Evolutionary conservation across 1,139 yeast species (phyloP).

Genomic region (Protomyces lactucae-debilis): DNA sequence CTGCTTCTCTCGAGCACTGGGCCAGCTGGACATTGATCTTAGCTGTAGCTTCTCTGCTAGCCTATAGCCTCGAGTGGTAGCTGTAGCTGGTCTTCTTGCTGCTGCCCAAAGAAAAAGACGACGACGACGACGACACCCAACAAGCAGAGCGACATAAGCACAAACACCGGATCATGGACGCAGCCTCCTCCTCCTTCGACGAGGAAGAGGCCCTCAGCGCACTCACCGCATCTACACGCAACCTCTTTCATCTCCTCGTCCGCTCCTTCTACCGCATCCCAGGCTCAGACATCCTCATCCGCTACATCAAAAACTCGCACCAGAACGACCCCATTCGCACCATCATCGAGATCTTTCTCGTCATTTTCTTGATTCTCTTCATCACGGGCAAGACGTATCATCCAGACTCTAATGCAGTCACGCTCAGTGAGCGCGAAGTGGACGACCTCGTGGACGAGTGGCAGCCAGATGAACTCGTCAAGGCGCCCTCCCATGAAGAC

Average conservation of each 20-base stretch:
- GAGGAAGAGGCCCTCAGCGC: constrained; percentile 20
- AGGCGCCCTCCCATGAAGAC: constrained; percentile 51
- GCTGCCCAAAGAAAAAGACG: too few relatives aligned
- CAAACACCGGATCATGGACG: too few relatives aligned
- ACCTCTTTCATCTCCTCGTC: constrained; percentile 6
- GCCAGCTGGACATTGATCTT: background rate
- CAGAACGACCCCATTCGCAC: constrained; percentile 93
- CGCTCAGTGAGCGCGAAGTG: constrained; percentile 60
- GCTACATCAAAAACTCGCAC: constrained; percentile 82
- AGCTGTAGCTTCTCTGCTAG: too few relatives aligned
- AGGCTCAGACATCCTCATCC: constrained; percentile 69
- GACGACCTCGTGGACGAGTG: constrained; percentile 85
- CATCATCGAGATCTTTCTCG: constrained; percentile 66
- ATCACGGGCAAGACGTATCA: constrained; percentile 77
- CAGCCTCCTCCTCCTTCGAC: background rate
- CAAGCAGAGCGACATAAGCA: too few relatives aligned
- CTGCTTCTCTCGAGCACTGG: background rate
- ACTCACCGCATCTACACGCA: constrained; percentile 16
- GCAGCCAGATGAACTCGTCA: constrained; percentile 80
- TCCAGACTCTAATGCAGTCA: constrained; percentile 65
- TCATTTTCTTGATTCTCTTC: constrained; percentile 80
- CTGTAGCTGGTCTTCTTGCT: too few relatives aligned
- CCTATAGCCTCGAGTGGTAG: too few relatives aligned
- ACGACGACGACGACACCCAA: too few relatives aligned
- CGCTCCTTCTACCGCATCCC: constrained; percentile 47